phyloP scores from a whole-genome alignment of 164 flowering plant species.

The Liriodendron chinense region DNA sequence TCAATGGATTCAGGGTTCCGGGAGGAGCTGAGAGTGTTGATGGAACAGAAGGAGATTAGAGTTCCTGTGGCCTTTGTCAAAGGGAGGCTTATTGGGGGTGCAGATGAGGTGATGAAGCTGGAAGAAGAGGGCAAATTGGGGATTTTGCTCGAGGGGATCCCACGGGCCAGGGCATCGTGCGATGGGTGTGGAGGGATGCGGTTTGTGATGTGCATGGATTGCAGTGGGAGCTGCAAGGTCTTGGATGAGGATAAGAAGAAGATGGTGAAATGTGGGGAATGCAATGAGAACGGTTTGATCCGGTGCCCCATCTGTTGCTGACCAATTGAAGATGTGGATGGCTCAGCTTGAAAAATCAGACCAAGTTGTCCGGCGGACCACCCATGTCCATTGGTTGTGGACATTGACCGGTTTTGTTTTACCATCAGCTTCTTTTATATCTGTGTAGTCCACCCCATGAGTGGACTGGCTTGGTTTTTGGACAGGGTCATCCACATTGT shows the following conservation, averaged over 20 bases:
- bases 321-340: neutral
- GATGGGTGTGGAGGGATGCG: slow-evolving; percentile 70
- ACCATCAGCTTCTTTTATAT: no score
- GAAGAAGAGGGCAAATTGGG: slow-evolving; percentile 81
- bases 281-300: slow-evolving; percentile 79
- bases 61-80: slow-evolving; percentile 85
- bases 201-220: slow-evolving; percentile 76
- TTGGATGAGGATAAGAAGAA: slow-evolving; percentile 48
- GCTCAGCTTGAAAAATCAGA: no score
- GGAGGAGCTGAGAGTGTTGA: slow-evolving; percentile 68
- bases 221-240: slow-evolving; percentile 86
- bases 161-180: slow-evolving; percentile 42
- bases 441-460: no score
- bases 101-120: slow-evolving; percentile 64
- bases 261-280: slow-evolving; percentile 66
- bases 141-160: slow-evolving; percentile 51
- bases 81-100: slow-evolving; percentile 85
- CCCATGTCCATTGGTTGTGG: no score
- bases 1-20: slow-evolving; percentile 90
- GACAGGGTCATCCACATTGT: no score
- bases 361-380: no score
- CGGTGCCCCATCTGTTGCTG: slow-evolving; percentile 77
- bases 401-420: no score
- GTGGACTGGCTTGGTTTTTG: no score
- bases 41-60: slow-evolving; percentile 53